Percentiles rank a stretch among this genome's conserved stretches.
Evolutionary conservation across 768 basidiomycete genomes (phyloP).

Genomic region (Russula abietina): DNA sequence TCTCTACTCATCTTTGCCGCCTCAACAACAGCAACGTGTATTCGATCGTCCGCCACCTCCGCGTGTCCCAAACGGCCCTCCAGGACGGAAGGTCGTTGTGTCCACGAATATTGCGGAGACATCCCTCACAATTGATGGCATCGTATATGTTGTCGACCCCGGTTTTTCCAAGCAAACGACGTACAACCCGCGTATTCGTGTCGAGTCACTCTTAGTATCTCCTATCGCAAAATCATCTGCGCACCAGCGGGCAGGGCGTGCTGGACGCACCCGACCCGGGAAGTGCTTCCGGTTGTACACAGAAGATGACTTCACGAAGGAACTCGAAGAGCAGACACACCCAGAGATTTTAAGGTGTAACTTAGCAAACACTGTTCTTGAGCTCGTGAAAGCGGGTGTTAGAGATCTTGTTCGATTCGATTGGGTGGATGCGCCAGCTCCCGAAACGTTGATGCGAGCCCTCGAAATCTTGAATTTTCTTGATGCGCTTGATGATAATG

Average conservation of each 20-base stretch:
- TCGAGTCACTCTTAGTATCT: conserved; percentile 87
- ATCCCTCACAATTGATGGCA: too few species aligned
- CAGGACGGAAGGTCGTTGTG: too few species aligned
- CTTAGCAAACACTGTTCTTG: conserved; percentile 86
- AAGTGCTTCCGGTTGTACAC: conserved; percentile 98
- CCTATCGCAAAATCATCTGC: too few species aligned
- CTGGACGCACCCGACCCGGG: conserved; percentile 91
- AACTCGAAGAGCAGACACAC: conserved; percentile 94
- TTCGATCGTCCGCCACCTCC: conserved; percentile 82
- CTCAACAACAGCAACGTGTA: conserved; percentile 91
- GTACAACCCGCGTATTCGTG: conserved; percentile 95
- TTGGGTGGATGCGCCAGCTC: too few species aligned
- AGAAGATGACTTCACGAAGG: conserved; percentile 92
- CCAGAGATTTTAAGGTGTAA: conserved; percentile 95
- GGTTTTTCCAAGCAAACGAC: conserved; percentile 98
- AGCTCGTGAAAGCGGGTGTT: too few species aligned
- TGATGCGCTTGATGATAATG: too few species aligned
- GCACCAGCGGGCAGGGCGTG: too few species aligned
- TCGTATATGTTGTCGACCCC: conserved; percentile 97
- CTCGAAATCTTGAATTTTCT: too few species aligned
- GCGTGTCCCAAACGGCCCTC: conserved; percentile 56
- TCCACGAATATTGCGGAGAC: too few species aligned
- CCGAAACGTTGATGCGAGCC: too few species aligned
- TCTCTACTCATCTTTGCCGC: too few species aligned
- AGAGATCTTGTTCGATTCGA: too few species aligned